Base-by-base conservation (phyloP, 352 stramenopile species). In the Pythium utonaiense region DNA sequence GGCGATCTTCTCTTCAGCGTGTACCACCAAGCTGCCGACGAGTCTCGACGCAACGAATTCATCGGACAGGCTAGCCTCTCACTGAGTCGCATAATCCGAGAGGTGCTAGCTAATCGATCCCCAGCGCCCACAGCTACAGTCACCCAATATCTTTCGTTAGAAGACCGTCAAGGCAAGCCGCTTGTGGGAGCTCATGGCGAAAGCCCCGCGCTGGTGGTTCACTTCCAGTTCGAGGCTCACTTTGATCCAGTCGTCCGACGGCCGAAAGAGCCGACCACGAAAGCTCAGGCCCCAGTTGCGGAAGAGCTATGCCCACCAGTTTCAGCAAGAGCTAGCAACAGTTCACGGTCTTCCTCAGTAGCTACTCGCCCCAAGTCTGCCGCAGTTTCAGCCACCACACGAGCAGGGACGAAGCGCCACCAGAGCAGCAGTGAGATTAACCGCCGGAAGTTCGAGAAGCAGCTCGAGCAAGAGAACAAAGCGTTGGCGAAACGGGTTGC, bases 1-100 rank as follows among this genome's bases (percentile, higher is more conserved):
- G 79, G 82, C 9, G 75, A 86, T 33, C n/a, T 91, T 3, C 60
- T 88, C 48, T 86, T 89, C 57, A 83, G 70, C 2, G 69, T 89
- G 2, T 88, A 86, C 48, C 70, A 78, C 22, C 42, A 60, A 33
- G 47, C 41, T n/a, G 47, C 14, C 21, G 51, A 44, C 8, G 19
- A 40, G 14, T 27, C 36, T 34, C 47, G 27, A 1, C 31, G 51
- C 0, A 75, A 72, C 40, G 75, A 83, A 12, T 84, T 89, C 36
- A 70, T 91, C 21, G 79, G 75, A 6, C 79, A 91, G 54, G 70
- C 74, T 3, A 70, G 64, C 1, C 19, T 91, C 27, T 66, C 79
- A 1, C 55, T 91, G 0, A 41, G 50, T 31, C 62, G 55, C 28
- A 31, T 91, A 4, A 53, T 88, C 14, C 69, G 62, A 6, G 41